Percentiles rank a stretch among this genome's conserved stretches.
phyloP scores from a whole-genome alignment of 768 basidiomycete genomes.

The Hypholoma sublateritium region DNA sequence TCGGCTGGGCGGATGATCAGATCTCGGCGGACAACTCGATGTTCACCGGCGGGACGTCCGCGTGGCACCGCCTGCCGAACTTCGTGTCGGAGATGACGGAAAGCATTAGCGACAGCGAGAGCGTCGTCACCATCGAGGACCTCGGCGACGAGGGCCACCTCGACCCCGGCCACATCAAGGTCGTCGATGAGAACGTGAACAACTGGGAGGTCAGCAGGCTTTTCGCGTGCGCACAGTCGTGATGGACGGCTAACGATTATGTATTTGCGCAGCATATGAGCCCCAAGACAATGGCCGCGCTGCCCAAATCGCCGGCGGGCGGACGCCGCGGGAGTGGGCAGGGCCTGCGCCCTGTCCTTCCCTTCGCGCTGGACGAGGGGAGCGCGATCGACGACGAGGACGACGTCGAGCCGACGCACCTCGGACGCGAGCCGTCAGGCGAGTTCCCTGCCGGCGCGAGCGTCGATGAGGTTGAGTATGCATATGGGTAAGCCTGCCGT shows the following conservation, averaged over 20 bases:
- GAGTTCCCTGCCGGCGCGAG: slow-evolving; percentile 80
- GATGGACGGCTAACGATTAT: neutral
- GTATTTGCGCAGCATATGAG: slow-evolving; percentile 77
- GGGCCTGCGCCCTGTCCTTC: slow-evolving; percentile 80
- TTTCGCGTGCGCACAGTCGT: slow-evolving; percentile 5
- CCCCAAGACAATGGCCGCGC: slow-evolving; percentile 89
- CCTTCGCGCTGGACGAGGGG: slow-evolving; percentile 70
- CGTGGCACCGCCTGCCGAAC: slow-evolving; percentile 82
- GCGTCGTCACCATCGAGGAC: slow-evolving; percentile 87
- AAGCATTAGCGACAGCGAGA: slow-evolving; percentile 92
- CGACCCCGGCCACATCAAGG: slow-evolving; percentile 58
- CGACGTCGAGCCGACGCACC: slow-evolving; percentile 68
- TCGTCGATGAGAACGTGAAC: slow-evolving; percentile 80
- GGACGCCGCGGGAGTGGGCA: slow-evolving; percentile 84
- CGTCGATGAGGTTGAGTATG: slow-evolving; percentile 89
- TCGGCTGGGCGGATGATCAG: slow-evolving; percentile 67
- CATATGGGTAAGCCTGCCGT: slow-evolving; percentile 64
- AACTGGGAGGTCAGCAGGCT: slow-evolving; percentile 85
- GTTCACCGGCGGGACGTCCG: slow-evolving; percentile 43
- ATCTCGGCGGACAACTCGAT: slow-evolving; percentile 23
- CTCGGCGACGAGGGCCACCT: slow-evolving; percentile 78
- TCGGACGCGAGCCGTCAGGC: slow-evolving; percentile 59
- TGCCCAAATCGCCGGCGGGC: slow-evolving; percentile 86
- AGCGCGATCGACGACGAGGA: slow-evolving; percentile 76
- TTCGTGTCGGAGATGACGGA: slow-evolving; percentile 82